Base-by-base conservation (phyloP, 257 asterid genomes). In the Anisodus acutangulus region DNA sequence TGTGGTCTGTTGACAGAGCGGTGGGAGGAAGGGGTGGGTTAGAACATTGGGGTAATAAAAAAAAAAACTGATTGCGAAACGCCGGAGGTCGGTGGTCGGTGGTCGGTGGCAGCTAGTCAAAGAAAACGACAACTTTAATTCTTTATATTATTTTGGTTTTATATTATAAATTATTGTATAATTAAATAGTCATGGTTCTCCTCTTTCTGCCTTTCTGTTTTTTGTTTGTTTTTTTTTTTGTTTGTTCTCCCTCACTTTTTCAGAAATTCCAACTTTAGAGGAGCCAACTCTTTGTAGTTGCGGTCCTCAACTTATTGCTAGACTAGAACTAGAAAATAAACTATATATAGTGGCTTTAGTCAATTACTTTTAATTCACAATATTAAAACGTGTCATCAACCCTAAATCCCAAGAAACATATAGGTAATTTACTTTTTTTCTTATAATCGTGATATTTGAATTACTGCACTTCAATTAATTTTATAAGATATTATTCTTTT, bases 311-410 rank as follows among this genome's bases (percentile, higher is more conserved):
- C 81, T 76, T 76, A 16, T 26, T 51, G 47, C 63, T 19, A 43
- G 31, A 68, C 4, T 15, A 68, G 49, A 67, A 15, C 49, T 35
- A 67, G 3, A 58, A 4, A 47, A 47, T 49, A 19, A 49, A 60
- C 80, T 47, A 51, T 26, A 22, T 51, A 9, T 76, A 49, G 47
- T 51, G 47, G 26, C 81, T 76, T 19, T 6, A 26, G 4, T 76
- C 47, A 12, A 76, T 51, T 17, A 76, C 12, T 26, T 71, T 26
- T 26, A 76, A 51, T 76, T 76, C n/a, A 51, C 22, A 51, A 7
- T 76, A 51, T 22, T 53, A 26, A 51, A 76, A 76, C 63, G 81
- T 76, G 81, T 59, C 63, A 51, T 53, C 81, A 76, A 76, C 64
- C 12, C 64, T 76, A 76, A 51, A 51, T 51, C 5, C 54, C 35